Evolutionary conservation across 2,329 filamentous ascomycete genomes (phyloP).

Genomic region (Ascocoryne sarcoides): DNA sequence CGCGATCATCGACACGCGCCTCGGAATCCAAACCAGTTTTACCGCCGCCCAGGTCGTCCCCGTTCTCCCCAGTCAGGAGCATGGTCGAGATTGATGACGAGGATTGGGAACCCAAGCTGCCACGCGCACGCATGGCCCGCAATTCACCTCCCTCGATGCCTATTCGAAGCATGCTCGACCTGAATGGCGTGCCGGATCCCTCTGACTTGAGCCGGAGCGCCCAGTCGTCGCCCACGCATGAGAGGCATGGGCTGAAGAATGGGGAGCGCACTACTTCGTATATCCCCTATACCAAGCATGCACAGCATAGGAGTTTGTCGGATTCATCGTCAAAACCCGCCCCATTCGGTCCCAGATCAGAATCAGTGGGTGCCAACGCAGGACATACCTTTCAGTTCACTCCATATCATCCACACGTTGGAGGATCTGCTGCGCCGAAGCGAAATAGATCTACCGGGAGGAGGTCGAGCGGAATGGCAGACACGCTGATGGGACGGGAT

Average conservation of each 20-base stretch:
- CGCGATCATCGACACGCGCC: constrained; percentile 26
- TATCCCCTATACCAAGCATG: constrained; percentile 15
- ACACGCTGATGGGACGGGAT: constrained; percentile 45
- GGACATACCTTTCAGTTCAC: constrained; percentile 53
- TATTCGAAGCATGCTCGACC: constrained; percentile 58
- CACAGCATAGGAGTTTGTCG: constrained; percentile 40
- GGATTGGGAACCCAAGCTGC: neutral
- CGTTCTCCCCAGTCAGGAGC: constrained; percentile 59
- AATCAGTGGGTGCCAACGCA: constrained; percentile 31
- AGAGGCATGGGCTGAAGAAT: constrained; percentile 29
- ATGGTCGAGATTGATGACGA: constrained; percentile 34
- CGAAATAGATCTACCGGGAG: constrained; percentile 40
- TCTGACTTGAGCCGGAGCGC: constrained; percentile 36
- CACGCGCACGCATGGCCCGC: neutral
- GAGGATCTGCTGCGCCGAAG: constrained; percentile 36
- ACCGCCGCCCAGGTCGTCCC: too few relatives aligned
- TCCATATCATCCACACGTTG: constrained; percentile 44
- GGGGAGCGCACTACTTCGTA: neutral
- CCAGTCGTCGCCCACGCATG: constrained; percentile 38
- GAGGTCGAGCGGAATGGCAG: constrained; percentile 38
- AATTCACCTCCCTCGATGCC: constrained; percentile 29
- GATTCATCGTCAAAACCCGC: constrained; percentile 41
- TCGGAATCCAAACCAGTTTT: constrained; percentile 35
- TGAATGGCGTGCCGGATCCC: constrained; percentile 6
- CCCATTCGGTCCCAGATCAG: constrained; percentile 37